Evolutionary conservation across 176 grass and related monocot genomes (phyloP).

Genomic region (Carex littledalei): DNA sequence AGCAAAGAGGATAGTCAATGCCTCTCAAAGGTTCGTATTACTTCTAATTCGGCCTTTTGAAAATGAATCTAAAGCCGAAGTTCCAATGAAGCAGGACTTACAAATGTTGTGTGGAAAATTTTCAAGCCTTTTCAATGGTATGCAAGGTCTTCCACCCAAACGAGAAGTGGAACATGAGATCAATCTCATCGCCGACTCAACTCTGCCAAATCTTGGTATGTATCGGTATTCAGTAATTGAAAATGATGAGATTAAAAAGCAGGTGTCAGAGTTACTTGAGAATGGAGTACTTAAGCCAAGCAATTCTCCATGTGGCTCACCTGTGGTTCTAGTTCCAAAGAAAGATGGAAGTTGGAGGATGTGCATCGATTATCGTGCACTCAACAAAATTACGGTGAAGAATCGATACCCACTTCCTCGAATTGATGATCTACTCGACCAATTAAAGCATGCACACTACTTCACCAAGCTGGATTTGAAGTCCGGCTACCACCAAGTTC

Average conservation of each 20-base stretch:
- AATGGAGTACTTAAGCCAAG: constrained; percentile 6
- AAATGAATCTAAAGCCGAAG: background rate
- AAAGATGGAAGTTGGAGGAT: constrained; percentile 17
- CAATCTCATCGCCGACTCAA: constrained; percentile 3
- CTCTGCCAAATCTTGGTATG: constrained; percentile 3
- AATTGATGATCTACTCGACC: constrained; percentile 11
- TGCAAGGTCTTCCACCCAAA: constrained; percentile 1
- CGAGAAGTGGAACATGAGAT: constrained; percentile 1
- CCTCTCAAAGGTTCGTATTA: constrained; percentile 13
- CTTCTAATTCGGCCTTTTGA: background rate
- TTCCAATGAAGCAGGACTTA: background rate
- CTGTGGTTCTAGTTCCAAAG: constrained; percentile 4
- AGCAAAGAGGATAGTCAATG: constrained; percentile 8
- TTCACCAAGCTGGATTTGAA: constrained; percentile 19
- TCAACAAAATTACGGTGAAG: constrained; percentile 6
- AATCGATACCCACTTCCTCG: constrained; percentile 7
- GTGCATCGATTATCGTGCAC: background rate
- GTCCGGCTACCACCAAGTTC: constrained; percentile 4
- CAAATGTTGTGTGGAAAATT: background rate
- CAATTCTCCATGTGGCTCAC: background rate
- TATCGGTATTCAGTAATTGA: constrained; percentile 12
- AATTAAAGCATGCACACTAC: background rate
- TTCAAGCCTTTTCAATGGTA: background rate
- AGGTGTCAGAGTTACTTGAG: background rate
- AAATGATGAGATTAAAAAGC: constrained; percentile 14